Conservation (phyloP, 1,284 basidiomycete species). For the Pseudozyma tsukubaensis region DNA sequence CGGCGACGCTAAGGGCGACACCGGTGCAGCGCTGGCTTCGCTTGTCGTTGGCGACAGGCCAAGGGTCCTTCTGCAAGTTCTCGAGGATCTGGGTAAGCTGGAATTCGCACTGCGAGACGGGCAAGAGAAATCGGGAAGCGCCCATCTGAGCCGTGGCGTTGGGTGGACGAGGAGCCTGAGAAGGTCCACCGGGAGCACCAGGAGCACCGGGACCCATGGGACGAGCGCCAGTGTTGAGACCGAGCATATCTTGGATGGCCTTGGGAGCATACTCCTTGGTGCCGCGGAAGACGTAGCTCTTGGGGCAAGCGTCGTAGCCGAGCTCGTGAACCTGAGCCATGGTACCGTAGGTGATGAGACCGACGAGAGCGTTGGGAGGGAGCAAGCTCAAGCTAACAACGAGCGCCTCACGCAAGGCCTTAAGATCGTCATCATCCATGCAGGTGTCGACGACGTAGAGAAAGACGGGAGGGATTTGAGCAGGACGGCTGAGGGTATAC, state of each 20-base stretch:
- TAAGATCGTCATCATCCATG: slow-evolving; percentile 93
- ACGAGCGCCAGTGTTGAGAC: slow-evolving; percentile 74
- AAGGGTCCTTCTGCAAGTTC: slow-evolving; percentile 88
- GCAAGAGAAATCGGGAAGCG: slow-evolving; percentile 92
- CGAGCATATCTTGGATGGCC: slow-evolving; percentile 98
- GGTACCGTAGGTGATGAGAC: slow-evolving; percentile 94
- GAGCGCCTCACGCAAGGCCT: slow-evolving; percentile 90
- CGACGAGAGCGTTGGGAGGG: slow-evolving; percentile 92
- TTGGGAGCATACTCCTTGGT: slow-evolving; percentile 98
- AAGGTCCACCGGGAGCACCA: slow-evolving; percentile 68
- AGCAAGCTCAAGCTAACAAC: slow-evolving; percentile 92
- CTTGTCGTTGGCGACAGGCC: slow-evolving; percentile 96
- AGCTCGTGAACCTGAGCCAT: slow-evolving; percentile 99
- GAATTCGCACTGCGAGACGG: slow-evolving; percentile 93
- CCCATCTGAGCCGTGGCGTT: slow-evolving; percentile 78
- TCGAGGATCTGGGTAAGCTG: slow-evolving; percentile 95
- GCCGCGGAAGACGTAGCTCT: slow-evolving; percentile 98
- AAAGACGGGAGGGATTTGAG: slow-evolving; percentile 93
- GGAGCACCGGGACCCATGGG: slow-evolving; percentile 72
- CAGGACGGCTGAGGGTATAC: slow-evolving; percentile 92
- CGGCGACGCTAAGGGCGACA: slow-evolving; percentile 91
- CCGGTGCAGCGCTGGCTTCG: slow-evolving; percentile 95
- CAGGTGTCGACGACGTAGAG: slow-evolving; percentile 98
- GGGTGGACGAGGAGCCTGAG: slow-evolving; percentile 74
- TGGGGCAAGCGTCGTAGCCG: slow-evolving; percentile 93